phyloP scores from a whole-genome alignment of 345 rosid genomes.

The Gossypium herbaceum region DNA sequence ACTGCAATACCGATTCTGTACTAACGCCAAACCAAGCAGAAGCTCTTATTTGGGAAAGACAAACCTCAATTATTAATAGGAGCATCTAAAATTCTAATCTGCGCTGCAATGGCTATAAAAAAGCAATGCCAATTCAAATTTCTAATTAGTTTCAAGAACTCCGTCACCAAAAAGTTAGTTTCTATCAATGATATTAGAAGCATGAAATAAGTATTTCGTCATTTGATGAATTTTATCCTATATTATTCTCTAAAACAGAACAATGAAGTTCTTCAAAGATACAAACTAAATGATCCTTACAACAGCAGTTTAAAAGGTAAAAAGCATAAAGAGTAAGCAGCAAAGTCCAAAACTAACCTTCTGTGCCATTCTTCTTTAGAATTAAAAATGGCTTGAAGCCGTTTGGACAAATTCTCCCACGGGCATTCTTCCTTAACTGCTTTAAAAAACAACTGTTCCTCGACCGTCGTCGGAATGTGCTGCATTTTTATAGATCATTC shows the following conservation, averaged over 20 bases:
- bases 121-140: not conserved
- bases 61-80: not conserved
- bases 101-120: not conserved
- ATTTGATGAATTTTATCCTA: not conserved
- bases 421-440: slow-evolving; percentile 77
- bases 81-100: not conserved
- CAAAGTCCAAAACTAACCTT: slow-evolving; percentile 40
- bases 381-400: slow-evolving; percentile 76
- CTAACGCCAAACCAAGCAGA: not conserved
- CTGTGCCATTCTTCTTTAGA: slow-evolving; percentile 95
- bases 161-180: not conserved
- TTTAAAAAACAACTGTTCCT: slow-evolving; percentile 82
- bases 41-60: not conserved
- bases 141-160: not conserved
- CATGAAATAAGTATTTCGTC: not conserved
- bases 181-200: not conserved
- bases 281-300: not conserved
- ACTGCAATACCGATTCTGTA: not conserved
- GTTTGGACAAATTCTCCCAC: slow-evolving; percentile 91
- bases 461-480: slow-evolving; percentile 56
- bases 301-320: not conserved
- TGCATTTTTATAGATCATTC: slow-evolving; percentile 47
- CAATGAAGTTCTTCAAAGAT: not conserved
- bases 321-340: not conserved
- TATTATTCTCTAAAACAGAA: not conserved